Evolutionary conservation across 768 basidiomycete species (phyloP).

Genomic region (Chiua virens): DNA sequence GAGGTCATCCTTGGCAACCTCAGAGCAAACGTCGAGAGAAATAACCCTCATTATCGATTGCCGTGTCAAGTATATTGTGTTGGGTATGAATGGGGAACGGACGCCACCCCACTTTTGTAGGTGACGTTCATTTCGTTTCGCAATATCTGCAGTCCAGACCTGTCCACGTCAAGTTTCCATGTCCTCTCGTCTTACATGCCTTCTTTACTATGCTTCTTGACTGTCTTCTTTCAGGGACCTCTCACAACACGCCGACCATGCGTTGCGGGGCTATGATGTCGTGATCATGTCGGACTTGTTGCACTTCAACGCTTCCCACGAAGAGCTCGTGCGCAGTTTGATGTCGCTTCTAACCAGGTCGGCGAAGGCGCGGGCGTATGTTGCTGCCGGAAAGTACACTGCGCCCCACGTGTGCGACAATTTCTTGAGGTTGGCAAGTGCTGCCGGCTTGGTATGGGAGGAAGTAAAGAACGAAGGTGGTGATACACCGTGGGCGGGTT

Average conservation of each 20-base stretch:
- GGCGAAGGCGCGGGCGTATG: slow-evolving; percentile 46
- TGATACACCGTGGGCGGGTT: slow-evolving; percentile 46
- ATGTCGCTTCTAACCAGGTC: slow-evolving; percentile 45
- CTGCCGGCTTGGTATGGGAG: slow-evolving; percentile 47
- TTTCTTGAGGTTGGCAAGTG: slow-evolving; percentile 45
- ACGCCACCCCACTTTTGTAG: slow-evolving; percentile 48
- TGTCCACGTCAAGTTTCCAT: no score
- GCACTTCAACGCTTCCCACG: slow-evolving; percentile 65
- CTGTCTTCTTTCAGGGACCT: slow-evolving; percentile 11
- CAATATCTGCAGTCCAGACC: no score
- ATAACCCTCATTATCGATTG: slow-evolving; percentile 35
- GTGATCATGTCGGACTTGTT: slow-evolving; percentile 73
- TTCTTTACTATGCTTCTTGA: no score
- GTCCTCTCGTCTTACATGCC: no score
- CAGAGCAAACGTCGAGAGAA: slow-evolving; percentile 51
- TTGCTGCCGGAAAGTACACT: slow-evolving; percentile 69
- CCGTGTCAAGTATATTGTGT: slow-evolving; percentile 44
- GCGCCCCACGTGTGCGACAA: slow-evolving; percentile 47
- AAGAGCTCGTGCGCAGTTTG: slow-evolving; percentile 52
- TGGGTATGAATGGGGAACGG: slow-evolving; percentile 68
- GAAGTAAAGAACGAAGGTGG: slow-evolving; percentile 36
- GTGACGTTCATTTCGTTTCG: slow-evolving; percentile 21
- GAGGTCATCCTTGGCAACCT: slow-evolving; percentile 58
- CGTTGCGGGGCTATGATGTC: slow-evolving; percentile 46
- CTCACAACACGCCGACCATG: slow-evolving; percentile 5